Evolutionary conservation across 2,329 filamentous ascomycete genomes (phyloP).

Genomic region (Xylaria sp.): DNA sequence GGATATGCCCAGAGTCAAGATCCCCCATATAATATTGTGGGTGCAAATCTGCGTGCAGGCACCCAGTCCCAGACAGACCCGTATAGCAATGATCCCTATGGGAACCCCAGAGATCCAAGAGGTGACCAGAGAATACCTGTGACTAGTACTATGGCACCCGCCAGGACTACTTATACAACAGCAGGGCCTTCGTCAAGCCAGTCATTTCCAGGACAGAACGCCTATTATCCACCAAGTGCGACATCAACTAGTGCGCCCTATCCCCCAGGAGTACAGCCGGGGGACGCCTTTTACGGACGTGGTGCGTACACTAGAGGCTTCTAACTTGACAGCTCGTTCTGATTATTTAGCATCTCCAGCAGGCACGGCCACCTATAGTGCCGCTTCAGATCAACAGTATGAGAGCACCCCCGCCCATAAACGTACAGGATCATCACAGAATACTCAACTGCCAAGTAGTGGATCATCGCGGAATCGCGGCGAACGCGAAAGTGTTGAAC

Average conservation of each 20-base stretch:
- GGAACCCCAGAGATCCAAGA: conserved; percentile 39
- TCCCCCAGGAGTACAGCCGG: conserved; percentile 55
- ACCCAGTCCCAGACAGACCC: conserved; percentile 40
- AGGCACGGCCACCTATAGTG: conserved; percentile 56
- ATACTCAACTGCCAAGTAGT: conserved; percentile 49
- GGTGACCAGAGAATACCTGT: conserved; percentile 47
- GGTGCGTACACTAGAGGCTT: conserved; percentile 63
- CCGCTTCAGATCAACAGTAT: conserved; percentile 62
- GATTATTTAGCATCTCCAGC: conserved; percentile 65
- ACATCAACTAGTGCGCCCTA: conserved; percentile 45
- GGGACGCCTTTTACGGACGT: conserved; percentile 67
- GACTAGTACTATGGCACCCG: conserved; percentile 46
- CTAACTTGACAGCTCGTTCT: conserved; percentile 49
- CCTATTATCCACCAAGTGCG: conserved; percentile 50
- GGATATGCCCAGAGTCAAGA: conserved; percentile 48
- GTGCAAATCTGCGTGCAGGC: conserved; percentile 42
- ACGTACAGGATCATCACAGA: conserved; percentile 46
- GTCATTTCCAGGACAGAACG: conserved; percentile 44
- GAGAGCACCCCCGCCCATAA: conserved; percentile 56
- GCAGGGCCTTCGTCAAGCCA: conserved; percentile 45
- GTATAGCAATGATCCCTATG: conserved; percentile 47
- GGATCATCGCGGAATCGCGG: conserved; percentile 47
- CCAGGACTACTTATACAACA: conserved; percentile 48
- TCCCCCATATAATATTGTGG: conserved; percentile 48
- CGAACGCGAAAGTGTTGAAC: conserved; percentile 49